Evolutionary conservation across 306 rosid species (phyloP).

Genomic region (Rosa chinensis): DNA sequence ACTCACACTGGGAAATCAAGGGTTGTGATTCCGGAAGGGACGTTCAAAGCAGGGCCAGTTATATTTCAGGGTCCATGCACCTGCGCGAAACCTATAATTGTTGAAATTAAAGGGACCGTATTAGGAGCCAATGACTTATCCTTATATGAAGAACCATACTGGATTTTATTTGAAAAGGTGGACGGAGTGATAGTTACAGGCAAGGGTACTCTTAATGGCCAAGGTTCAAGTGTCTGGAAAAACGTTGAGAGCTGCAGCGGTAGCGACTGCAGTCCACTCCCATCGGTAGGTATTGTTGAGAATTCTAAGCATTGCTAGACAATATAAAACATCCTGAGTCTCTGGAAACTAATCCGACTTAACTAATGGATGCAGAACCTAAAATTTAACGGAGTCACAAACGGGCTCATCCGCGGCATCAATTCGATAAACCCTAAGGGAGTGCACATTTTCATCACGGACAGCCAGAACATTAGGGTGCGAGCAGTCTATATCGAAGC

Average conservation of each 20-base stretch:
- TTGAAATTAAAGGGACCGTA: slow-evolving; percentile 56
- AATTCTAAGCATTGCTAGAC: not conserved
- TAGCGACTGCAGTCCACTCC: slow-evolving; percentile 41
- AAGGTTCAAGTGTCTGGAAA: slow-evolving; percentile 53
- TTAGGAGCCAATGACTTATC: slow-evolving; percentile 52
- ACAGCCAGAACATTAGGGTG: slow-evolving; percentile 31
- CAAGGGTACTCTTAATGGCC: slow-evolving; percentile 70
- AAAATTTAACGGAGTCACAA: slow-evolving; percentile 23
- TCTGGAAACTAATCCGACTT: not conserved
- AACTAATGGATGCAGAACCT: slow-evolving; percentile 29
- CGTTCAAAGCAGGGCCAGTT: slow-evolving; percentile 43
- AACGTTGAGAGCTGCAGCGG: slow-evolving; percentile 35
- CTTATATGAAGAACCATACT: slow-evolving; percentile 31
- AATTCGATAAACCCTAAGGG: slow-evolving; percentile 46
- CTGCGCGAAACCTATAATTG: slow-evolving; percentile 35
- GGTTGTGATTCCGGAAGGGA: slow-evolving; percentile 55
- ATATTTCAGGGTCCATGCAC: slow-evolving; percentile 68
- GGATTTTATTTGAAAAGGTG: slow-evolving; percentile 58
- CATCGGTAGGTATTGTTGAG: slow-evolving; percentile 50
- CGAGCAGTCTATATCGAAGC: slow-evolving; percentile 29
- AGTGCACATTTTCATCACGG: slow-evolving; percentile 44
- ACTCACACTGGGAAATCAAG: slow-evolving; percentile 33
- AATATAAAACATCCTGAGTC: not conserved
- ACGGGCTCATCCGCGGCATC: slow-evolving; percentile 39
- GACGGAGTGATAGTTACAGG: slow-evolving; percentile 57